A percentile compares a stretch with the other conserved stretches of the same genome.
Conservation (phyloP, 352 stramenopile species). For the Globisporangium irregulare region DNA sequence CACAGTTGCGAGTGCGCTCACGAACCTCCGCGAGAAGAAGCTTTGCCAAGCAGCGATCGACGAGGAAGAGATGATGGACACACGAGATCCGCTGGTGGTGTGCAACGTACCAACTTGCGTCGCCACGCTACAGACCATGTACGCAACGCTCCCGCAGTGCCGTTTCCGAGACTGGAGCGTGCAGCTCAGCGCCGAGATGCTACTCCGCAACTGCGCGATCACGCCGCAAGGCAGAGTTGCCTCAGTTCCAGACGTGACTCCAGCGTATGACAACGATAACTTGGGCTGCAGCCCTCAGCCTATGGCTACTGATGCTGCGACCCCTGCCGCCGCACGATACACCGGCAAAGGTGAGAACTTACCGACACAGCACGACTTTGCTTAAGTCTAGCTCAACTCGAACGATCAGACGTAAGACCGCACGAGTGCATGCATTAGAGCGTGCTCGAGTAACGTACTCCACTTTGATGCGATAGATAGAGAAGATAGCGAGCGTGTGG, state of each 20-base stretch:
- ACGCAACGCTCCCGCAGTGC: constrained; percentile 53
- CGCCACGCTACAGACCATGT: constrained; percentile 48
- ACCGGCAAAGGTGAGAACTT: neutral
- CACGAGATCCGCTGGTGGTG: constrained; percentile 28
- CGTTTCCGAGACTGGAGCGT: constrained; percentile 51
- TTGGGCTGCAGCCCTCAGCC: constrained; percentile 2
- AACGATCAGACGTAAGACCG: neutral
- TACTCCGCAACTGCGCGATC: constrained; percentile 52
- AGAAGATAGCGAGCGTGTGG: neutral
- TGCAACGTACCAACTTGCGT: constrained; percentile 40
- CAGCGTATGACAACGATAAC: neutral
- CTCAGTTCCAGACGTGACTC: neutral
- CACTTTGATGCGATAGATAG: neutral
- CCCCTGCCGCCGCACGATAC: neutral
- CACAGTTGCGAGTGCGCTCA: constrained; percentile 23
- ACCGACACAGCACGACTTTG: neutral
- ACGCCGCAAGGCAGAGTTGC: constrained; percentile 11
- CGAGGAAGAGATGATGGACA: constrained; percentile 45
- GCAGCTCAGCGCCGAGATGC: constrained; percentile 34
- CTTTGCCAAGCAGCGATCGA: constrained; percentile 43
- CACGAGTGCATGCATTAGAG: neutral
- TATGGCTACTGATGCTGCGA: neutral
- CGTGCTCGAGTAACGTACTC: neutral
- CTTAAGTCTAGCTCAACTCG: neutral
- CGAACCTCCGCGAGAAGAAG: constrained; percentile 42